These are phyloP conservation scores for Monilinia aucupariae DNA, from an alignment of 2,329 filamentous ascomycete species.

Conservation along the genomic window DNA sequence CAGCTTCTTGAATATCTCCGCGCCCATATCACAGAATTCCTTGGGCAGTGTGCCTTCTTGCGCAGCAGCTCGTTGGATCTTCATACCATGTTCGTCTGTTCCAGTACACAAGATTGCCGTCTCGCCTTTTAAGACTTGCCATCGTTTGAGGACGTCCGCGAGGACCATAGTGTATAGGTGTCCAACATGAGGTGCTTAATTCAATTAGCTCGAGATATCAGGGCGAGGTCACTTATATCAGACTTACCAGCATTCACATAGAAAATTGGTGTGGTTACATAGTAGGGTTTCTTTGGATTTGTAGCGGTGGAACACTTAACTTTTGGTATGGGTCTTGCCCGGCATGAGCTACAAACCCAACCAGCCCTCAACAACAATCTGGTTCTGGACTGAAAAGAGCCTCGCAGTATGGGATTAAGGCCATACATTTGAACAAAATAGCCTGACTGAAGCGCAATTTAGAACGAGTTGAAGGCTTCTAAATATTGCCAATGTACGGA, in stretches of 20 bases:
- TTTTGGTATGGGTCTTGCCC: slow-evolving; percentile 12
- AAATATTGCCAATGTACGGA: not conserved
- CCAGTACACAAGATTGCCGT: slow-evolving; percentile 76
- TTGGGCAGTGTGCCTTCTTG: slow-evolving; percentile 67
- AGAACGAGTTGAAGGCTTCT: not conserved
- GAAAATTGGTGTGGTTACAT: slow-evolving; percentile 95
- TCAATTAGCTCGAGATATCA: slow-evolving; percentile 18
- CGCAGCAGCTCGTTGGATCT: slow-evolving; percentile 82
- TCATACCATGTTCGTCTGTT: slow-evolving; percentile 96
- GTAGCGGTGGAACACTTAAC: slow-evolving; percentile 22
- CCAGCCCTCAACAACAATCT: slow-evolving; percentile 14
- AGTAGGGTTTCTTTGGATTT: slow-evolving; percentile 69
- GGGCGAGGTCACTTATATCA: slow-evolving; percentile 6
- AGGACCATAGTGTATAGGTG: slow-evolving; percentile 93
- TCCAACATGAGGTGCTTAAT: slow-evolving; percentile 79
- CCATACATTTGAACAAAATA: slow-evolving; percentile 16
- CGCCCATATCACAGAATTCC: slow-evolving; percentile 82
- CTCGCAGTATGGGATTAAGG: slow-evolving; percentile 21
- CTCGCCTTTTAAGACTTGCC: slow-evolving; percentile 70
- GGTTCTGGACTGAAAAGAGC: slow-evolving; percentile 18
- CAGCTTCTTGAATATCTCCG: slow-evolving; percentile 71
- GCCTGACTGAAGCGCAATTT: not conserved
- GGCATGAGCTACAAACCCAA: slow-evolving; percentile 30
- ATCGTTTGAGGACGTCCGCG: slow-evolving; percentile 86
- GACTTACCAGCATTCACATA: slow-evolving; percentile 86